A percentile compares a stretch with the other conserved stretches of the same genome.
These are phyloP conservation scores for Fusarium algeriense DNA, from an alignment of 2,329 filamentous ascomycete genomes.

Conservation along the genomic window DNA sequence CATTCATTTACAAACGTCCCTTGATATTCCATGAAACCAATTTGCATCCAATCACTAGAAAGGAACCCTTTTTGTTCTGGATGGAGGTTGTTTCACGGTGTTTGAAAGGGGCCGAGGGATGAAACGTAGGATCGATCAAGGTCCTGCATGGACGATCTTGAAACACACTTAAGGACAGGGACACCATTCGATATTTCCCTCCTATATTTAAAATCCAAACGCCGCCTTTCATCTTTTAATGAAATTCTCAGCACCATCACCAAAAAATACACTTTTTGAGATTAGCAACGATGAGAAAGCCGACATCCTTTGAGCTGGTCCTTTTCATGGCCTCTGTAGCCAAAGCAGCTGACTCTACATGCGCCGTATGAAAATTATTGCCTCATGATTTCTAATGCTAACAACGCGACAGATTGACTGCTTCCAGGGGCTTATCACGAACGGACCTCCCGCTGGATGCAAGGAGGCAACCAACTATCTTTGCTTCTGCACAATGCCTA, in stretches of 20 bases:
- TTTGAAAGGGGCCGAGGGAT: slow-evolving; percentile 10
- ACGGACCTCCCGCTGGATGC: slow-evolving; percentile 46
- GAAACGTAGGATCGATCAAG: slow-evolving; percentile 33
- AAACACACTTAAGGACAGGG: slow-evolving; percentile 20
- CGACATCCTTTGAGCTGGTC: slow-evolving; percentile 9
- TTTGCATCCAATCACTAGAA: neutral
- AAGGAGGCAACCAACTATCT: slow-evolving; percentile 50
- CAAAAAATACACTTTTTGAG: neutral
- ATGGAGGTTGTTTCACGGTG: slow-evolving; percentile 3
- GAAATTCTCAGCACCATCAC: accelerated
- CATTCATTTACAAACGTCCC: neutral
- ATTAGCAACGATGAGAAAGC: slow-evolving; percentile 28
- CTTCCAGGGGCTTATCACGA: slow-evolving; percentile 46
- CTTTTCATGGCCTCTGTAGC: slow-evolving; percentile 26
- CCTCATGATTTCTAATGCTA: neutral
- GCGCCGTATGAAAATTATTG: slow-evolving; percentile 21
- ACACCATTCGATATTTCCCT: neutral
- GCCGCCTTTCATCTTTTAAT: neutral
- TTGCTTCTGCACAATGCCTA: slow-evolving; percentile 48
- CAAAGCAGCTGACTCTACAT: slow-evolving; percentile 19
- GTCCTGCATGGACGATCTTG: slow-evolving; percentile 33
- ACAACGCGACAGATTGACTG: slow-evolving; percentile 42
- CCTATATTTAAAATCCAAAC: slow-evolving; percentile 1
- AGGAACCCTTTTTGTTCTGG: neutral
- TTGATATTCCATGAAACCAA: neutral